Evolutionary conservation across 192 early-diverging fungal species (phyloP), one percentile per base, ranked within the genome.

Genomic region (Gigaspora rosea): DNA sequence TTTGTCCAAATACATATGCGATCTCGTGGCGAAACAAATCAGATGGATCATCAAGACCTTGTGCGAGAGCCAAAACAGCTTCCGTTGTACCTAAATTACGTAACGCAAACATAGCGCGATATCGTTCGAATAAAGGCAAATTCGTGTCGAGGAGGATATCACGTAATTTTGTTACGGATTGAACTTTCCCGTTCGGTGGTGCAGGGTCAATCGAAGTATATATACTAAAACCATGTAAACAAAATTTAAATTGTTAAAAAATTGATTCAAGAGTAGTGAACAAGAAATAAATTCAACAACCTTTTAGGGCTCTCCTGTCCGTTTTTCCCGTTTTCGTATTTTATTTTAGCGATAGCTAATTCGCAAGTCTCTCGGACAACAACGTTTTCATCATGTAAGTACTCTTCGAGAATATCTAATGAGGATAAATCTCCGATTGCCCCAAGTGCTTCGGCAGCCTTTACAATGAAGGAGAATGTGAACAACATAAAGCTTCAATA

Each of bases 1-100:
- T 90, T 82, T 99, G 95, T 68, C 97, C 97, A 88, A 99, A 99
- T 15, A 99, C 92, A 82, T 94, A 98, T 35, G 95, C 94, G 50
- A 93, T 94, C 81, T 98, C 97, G 74, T 98, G 97, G 71, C 95
- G 84, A 85, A 98, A 98, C 73, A 98, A 78, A 36, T 94, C 88
- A 41, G 87, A 88, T 6, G 84, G 63, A 58, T 91, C 93, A 57
- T 91, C 86, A 47, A 75, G 63, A 22, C 95, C 97, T 71, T 93
- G 90, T 0, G 93, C 92, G 54, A 99, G 82, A 1, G 93, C 93
- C 59, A 93, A 77, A 0, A 97, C 95, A 10, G 95, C 87, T 76
- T 95, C 94, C 47, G 86, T 89, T 2, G 85, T 90, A 54, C 94
- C 93, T 46, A 93, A 91, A 73, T 99, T 95, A 61, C 96, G 88